Evolutionary conservation across 2,329 filamentous ascomycete genomes (phyloP).

Genomic region (Paracamarosporium sp.): DNA sequence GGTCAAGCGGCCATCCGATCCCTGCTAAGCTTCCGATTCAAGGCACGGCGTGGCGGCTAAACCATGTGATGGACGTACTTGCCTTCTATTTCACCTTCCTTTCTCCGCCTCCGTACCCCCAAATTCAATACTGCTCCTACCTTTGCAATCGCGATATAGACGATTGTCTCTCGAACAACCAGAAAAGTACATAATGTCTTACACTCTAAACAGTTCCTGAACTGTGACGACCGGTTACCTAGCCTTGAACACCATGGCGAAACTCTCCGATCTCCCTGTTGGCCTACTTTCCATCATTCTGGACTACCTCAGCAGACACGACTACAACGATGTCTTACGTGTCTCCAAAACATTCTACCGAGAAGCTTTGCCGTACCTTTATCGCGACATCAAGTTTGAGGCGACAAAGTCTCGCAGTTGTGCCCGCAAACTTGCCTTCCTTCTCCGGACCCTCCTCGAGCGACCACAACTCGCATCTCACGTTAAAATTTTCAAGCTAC

Average conservation of each 20-base stretch:
- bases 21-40: conserved; percentile 12
- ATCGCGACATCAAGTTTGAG: conserved; percentile 26
- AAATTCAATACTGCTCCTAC: conserved; percentile 12
- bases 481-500: conserved; percentile 21
- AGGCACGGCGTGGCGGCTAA: conserved; percentile 19
- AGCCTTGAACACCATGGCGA: conserved; percentile 18
- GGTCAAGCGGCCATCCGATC: conserved; percentile 9
- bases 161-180: neutral
- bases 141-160: conserved; percentile 1
- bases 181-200: conserved; percentile 12
- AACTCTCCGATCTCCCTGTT: conserved; percentile 23
- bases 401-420: conserved; percentile 25
- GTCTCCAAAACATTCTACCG: conserved; percentile 20
- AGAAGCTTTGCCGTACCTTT: conserved; percentile 22
- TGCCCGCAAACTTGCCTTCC: conserved; percentile 23
- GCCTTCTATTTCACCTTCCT: conserved; percentile 15
- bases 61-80: conserved; percentile 17
- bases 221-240: neutral
- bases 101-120: conserved; percentile 9
- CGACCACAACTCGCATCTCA: conserved; percentile 20
- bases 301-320: conserved; percentile 21
- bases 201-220: neutral
- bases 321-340: conserved; percentile 19
- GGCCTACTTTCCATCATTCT: conserved; percentile 19
- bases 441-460: conserved; percentile 31